Evolutionary conservation across 1,139 yeast genomes (phyloP).

Genomic region (Kodamaea fungicola): DNA sequence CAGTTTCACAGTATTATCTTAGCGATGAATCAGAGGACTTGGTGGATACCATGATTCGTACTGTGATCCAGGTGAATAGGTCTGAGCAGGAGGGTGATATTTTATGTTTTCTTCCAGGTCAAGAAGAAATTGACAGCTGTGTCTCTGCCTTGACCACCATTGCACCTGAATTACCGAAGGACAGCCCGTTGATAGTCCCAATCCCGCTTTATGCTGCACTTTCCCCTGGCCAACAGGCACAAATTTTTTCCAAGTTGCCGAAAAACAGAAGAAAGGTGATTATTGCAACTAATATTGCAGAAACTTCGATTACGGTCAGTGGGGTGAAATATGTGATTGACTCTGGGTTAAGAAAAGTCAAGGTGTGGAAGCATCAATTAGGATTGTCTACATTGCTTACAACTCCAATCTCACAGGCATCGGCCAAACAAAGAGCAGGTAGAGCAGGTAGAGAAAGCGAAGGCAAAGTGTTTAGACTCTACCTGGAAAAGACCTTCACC

Average conservation of each 20-base stretch:
- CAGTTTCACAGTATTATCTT: slow-evolving; percentile 71
- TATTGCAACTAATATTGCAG: slow-evolving; percentile 92
- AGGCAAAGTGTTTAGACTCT: slow-evolving; percentile 86
- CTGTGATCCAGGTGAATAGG: slow-evolving; percentile 74
- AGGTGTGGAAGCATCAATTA: slow-evolving; percentile 89
- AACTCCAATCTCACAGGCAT: slow-evolving; percentile 89
- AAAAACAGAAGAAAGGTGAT: slow-evolving; percentile 73
- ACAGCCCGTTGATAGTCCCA: slow-evolving; percentile 73
- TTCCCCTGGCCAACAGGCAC: slow-evolving; percentile 78
- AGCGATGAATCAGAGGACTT: slow-evolving; percentile 66
- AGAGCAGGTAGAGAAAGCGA: slow-evolving; percentile 96
- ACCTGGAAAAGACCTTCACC: slow-evolving; percentile 65
- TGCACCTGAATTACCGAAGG: slow-evolving; percentile 64
- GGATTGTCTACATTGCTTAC: slow-evolving; percentile 89
- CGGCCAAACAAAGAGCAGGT: slow-evolving; percentile 94
- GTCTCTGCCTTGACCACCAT: slow-evolving; percentile 59
- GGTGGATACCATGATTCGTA: slow-evolving; percentile 72
- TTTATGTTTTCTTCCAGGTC: slow-evolving; percentile 89
- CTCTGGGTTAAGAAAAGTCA: slow-evolving; percentile 86
- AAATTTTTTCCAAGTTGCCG: slow-evolving; percentile 64
- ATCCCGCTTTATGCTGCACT: slow-evolving; percentile 91
- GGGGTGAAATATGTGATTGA: slow-evolving; percentile 95
- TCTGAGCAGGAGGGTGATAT: slow-evolving; percentile 86
- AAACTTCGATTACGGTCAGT: slow-evolving; percentile 92
- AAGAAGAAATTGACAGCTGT: slow-evolving; percentile 92